Evolutionary conservation across 2,329 filamentous ascomycete genomes (phyloP).

Genomic region (Fusarium miscanthi): DNA sequence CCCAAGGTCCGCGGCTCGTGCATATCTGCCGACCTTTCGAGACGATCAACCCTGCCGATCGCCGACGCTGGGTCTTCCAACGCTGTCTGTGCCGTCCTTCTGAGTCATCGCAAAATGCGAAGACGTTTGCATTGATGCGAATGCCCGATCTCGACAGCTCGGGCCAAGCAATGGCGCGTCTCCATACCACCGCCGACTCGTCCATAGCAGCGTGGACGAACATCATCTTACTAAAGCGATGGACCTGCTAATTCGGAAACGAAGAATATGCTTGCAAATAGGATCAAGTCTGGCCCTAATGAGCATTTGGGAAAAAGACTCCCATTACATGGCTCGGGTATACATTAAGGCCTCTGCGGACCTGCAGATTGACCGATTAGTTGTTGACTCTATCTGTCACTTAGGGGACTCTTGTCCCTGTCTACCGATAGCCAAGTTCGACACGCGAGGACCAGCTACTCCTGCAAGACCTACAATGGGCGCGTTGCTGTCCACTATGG

Average conservation of each 20-base stretch:
- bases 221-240: no score
- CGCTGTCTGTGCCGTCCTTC: neutral
- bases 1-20: neutral
- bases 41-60: neutral
- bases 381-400: no score
- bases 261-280: neutral
- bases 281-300: no score
- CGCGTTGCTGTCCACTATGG: neutral
- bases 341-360: accelerated
- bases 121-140: accelerated
- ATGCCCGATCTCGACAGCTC: no score
- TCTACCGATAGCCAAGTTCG: neutral
- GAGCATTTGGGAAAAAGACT: neutral
- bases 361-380: neutral
- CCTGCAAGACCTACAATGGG: accelerated
- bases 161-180: no score
- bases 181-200: no score
- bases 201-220: neutral
- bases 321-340: neutral
- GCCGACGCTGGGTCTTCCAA: neutral
- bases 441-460: accelerated
- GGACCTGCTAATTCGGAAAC: no score
- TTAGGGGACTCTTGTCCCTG: neutral
- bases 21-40: no score
- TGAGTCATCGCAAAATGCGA: accelerated